Percentiles rank a stretch among this genome's conserved stretches.
Evolutionary conservation across 2,329 filamentous ascomycete genomes (phyloP).

Genomic region (Lachnellula suecica): DNA sequence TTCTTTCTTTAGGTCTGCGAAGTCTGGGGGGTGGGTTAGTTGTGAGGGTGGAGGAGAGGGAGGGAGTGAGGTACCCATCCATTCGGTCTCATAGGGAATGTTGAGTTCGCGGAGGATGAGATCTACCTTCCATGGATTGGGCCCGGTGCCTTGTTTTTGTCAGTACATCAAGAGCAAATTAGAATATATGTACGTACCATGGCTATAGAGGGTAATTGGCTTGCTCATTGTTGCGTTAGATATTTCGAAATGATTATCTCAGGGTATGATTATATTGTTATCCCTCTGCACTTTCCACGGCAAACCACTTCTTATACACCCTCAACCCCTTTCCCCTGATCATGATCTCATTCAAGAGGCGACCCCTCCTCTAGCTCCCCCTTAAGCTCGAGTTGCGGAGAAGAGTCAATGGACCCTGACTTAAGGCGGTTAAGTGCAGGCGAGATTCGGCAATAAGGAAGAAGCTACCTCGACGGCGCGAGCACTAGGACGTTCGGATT

Average conservation of each 20-base stretch:
- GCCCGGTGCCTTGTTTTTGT: background rate
- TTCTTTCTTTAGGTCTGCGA: constrained; percentile 39
- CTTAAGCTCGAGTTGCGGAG: too few relatives aligned
- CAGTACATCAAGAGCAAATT: background rate
- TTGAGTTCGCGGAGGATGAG: constrained; percentile 9
- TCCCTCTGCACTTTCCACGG: background rate
- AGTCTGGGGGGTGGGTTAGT: constrained; percentile 30
- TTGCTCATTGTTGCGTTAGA: background rate
- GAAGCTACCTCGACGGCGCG: too few relatives aligned
- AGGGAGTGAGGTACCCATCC: background rate
- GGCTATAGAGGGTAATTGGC: constrained; percentile 4
- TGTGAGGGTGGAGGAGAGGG: background rate
- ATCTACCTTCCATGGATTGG: constrained; percentile 9
- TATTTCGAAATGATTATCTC: background rate
- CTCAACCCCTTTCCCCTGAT: background rate
- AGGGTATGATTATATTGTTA: background rate
- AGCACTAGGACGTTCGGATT: too few relatives aligned
- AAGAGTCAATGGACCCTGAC: too few relatives aligned
- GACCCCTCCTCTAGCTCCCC: background rate
- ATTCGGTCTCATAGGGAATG: background rate
- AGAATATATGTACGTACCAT: background rate
- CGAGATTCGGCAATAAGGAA: too few relatives aligned
- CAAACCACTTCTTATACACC: background rate
- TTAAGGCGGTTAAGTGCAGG: too few relatives aligned
- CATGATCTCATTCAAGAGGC: background rate